Base-by-base conservation (phyloP, 139 green algal species). In the Spirogloea muscicola region DNA sequence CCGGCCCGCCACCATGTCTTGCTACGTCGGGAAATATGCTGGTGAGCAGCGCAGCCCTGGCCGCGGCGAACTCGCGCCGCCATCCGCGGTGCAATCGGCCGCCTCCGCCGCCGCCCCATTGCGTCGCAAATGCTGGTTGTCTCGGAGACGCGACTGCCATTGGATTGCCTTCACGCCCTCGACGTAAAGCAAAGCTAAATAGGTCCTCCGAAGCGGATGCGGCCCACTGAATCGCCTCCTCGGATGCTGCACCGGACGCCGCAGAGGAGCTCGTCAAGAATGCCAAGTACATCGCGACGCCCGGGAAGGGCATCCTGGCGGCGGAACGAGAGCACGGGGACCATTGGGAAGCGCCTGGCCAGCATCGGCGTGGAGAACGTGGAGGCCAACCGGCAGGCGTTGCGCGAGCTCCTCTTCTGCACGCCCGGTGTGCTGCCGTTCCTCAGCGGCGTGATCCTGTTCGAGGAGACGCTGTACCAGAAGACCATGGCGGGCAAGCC, bases 301-400 rank as follows among this genome's bases (percentile, higher is more conserved):
- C 70, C 3, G 88, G 88, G 43, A 93, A 93, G 58, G 94, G 94
- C 68, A 96, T 98, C 66, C 84, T 98, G 61, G 94, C 93, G 46
- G 94, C 94, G 86, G 94, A 99, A 91, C 68, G 94, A 99, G 90
- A 97, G 92, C 81, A 98, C 97, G 82, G 94, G 89, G 76, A 99
- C 94, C 75, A 94, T 89, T 82, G 92, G 92, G 70, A 95, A 93
- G 90, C 89, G 94, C 67, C 89, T 99, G 74, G 90, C 95, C 73
- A 91, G 86, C 76, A 95, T 99, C 68, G 91, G 88, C 70, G 87
- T 98, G 44, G 94, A 97, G 84, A 99, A 99, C 90, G 97, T 91
- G 43, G 94, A 96, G 89, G 7, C 51, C 1, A 97, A 98, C 94
- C 88, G 94, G 58, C 91, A 88, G 59, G 82, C 86, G 4, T 96